These are phyloP conservation scores for Geotrichum europaeum DNA, from an alignment of 1,139 yeast genomes.

Conservation along the genomic window DNA sequence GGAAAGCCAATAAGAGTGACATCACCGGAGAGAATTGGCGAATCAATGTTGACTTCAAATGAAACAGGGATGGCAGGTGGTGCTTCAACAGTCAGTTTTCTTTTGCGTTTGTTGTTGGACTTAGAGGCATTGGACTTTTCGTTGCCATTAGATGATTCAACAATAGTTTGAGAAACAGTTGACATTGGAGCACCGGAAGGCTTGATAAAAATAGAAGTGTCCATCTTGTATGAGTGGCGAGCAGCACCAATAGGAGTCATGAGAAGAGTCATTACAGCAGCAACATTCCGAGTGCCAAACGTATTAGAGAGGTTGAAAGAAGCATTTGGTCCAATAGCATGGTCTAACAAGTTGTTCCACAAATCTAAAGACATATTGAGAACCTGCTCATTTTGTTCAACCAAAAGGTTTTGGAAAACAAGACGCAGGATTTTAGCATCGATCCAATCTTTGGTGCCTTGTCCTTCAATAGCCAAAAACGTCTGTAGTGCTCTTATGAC, in stretches of 20 bases:
- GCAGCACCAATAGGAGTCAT: conserved; percentile 96
- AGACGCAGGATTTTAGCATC: conserved; percentile 66
- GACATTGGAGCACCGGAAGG: conserved; percentile 64
- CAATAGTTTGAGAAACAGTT: conserved; percentile 15
- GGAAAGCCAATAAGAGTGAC: conserved; percentile 77
- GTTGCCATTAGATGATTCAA: conserved; percentile 4
- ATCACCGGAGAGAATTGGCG: conserved; percentile 90
- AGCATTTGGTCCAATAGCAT: conserved; percentile 14
- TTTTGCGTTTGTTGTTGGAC: conserved; percentile 18
- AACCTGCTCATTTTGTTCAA: conserved; percentile 81
- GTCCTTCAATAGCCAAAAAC: conserved; percentile 61
- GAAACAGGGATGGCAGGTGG: conserved; percentile 18
- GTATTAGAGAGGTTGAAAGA: conserved; percentile 14
- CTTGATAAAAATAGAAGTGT: conserved; percentile 61
- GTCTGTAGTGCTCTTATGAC: conserved; percentile 77
- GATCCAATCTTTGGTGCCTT: conserved; percentile 66
- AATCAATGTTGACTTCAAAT: conserved; percentile 66
- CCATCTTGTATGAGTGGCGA: conserved; percentile 82
- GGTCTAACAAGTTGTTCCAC: conserved; percentile 48
- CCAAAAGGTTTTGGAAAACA: conserved; percentile 76
- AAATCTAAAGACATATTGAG: conserved; percentile 58
- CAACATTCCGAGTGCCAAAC: conserved; percentile 33
- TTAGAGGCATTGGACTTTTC: conserved; percentile 29
- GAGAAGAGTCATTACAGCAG: conserved; percentile 44
- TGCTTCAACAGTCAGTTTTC: conserved; percentile 19